phyloP scores from a whole-genome alignment of 331 rosid genomes.

The Rhamnella rubrinervis region DNA sequence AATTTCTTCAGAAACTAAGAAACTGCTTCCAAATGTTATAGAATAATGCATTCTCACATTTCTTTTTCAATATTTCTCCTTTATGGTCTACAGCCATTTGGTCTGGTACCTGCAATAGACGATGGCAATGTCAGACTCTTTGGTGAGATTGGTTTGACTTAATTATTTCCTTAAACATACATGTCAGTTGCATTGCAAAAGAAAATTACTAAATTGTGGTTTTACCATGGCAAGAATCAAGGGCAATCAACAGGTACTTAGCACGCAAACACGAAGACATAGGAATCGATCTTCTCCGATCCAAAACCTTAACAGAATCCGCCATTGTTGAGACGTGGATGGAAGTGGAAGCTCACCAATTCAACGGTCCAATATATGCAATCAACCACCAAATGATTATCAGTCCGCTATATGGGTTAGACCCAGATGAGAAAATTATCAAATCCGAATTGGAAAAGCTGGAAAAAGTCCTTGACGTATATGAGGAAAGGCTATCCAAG shows the following conservation, averaged over 20 bases:
- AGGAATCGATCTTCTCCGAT: conserved; percentile 26
- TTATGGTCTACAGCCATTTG: conserved; percentile 30
- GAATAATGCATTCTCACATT: not conserved
- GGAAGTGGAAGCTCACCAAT: conserved; percentile 32
- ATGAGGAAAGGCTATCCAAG: conserved; percentile 28
- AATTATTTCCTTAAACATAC: too few species aligned
- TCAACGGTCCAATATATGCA: conserved; percentile 18
- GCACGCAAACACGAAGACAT: conserved; percentile 26
- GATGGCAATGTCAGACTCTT: conserved; percentile 30
- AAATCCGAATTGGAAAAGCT: conserved; percentile 24
- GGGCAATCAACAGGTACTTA: conserved; percentile 28
- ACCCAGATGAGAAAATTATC: conserved; percentile 11
- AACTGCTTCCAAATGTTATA: too few species aligned
- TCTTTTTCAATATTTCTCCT: not conserved
- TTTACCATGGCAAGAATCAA: conserved; percentile 23
- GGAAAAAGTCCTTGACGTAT: conserved; percentile 22
- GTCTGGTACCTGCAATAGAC: conserved; percentile 28
- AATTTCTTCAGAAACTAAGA: too few species aligned
- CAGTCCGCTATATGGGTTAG: conserved; percentile 16
- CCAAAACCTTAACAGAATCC: conserved; percentile 15
- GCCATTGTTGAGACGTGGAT: conserved; percentile 26
- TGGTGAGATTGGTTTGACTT: conserved; percentile 2
- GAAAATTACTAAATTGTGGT: not conserved
- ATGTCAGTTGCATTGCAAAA: too few species aligned
- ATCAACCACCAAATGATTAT: conserved; percentile 10